Evolutionary conservation across 495 filamentous ascomycete species (phyloP).

Genomic region (Aspergillus diversus): DNA sequence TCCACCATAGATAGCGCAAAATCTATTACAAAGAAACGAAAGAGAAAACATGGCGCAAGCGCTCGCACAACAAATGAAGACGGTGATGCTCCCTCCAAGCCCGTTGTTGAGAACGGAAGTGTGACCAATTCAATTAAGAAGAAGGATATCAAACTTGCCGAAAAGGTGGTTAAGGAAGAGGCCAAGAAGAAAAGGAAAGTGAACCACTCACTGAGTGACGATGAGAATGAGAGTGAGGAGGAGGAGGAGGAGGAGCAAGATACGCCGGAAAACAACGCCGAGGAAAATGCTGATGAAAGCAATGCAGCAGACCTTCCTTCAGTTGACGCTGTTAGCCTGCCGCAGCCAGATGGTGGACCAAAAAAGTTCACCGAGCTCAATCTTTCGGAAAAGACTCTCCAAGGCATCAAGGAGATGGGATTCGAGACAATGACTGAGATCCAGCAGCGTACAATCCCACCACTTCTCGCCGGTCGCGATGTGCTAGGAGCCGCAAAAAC

Average conservation of each 20-base stretch:
- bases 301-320: constrained; percentile 52
- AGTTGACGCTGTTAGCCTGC: constrained; percentile 56
- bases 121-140: constrained; percentile 35
- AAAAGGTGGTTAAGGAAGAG: constrained; percentile 32
- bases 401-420: constrained; percentile 87
- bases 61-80: constrained; percentile 21
- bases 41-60: constrained; percentile 55
- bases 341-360: constrained; percentile 56
- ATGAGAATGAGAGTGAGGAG: constrained; percentile 37
- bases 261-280: constrained; percentile 30
- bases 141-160: constrained; percentile 18
- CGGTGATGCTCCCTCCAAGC: constrained; percentile 14
- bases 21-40: constrained; percentile 67
- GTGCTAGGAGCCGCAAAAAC: constrained; percentile 97
- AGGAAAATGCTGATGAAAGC: constrained; percentile 26
- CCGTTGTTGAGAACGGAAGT: constrained; percentile 22
- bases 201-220: constrained; percentile 35
- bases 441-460: constrained; percentile 84
- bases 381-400: constrained; percentile 82
- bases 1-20: constrained; percentile 55
- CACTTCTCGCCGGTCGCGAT: constrained; percentile 85
- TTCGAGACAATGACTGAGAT: constrained; percentile 97
- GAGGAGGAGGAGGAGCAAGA: constrained; percentile 27
- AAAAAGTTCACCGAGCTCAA: constrained; percentile 78
- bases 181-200: constrained; percentile 44